Base-by-base conservation (phyloP, 169 alveolate species). In the Neospora caninum region DNA sequence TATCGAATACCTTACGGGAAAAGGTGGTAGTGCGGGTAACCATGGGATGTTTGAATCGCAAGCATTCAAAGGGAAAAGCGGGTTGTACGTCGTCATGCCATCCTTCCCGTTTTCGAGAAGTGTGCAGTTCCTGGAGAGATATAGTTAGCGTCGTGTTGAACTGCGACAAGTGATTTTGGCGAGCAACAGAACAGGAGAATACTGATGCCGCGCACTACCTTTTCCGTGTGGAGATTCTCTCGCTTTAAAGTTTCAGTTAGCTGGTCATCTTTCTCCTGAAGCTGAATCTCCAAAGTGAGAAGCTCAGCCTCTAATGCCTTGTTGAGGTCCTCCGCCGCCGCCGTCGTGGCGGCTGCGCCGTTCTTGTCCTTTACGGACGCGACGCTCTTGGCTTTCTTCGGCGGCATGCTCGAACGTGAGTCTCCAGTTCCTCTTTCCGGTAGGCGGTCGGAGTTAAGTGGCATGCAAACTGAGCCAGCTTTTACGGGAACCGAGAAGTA, bases 211-310 rank as follows among this genome's bases (percentile, higher is more conserved):
- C n/a, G 73, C 73, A 64, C 34, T 42, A 82, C 89, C 89, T 41
- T 82, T 42, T 82, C 69, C 39, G 13, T 82, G 34, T 20, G 64
- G 25, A 82, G 89, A 29, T 82, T 38, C 64, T 82, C 89, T 18
- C 20, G 38, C 38, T 82, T 82, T 31, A 82, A 38, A 9, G 64
- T 82, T 16, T 82, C 64, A 22, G 36, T 41, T 13, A 82, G 89
- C 34, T 41, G 34, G n/a, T 82, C 89, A 82, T 42, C 67, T 39
- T 13, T 41, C 31, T 82, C 67, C 38, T 82, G 89, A 41, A 82
- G 89, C 89, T 82, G 89, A 36, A 82, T 31, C 39, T 82, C 89
- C 89, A 82, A 31, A 16, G n/a, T 36, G 41, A 82, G 67, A 41
- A 82, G 31, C 64, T 82, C 67, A 13, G 89, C 89, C 41, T 82